Evolutionary conservation across 768 basidiomycete species (phyloP).

Genomic region (Pleurotus salmoneostramineus): DNA sequence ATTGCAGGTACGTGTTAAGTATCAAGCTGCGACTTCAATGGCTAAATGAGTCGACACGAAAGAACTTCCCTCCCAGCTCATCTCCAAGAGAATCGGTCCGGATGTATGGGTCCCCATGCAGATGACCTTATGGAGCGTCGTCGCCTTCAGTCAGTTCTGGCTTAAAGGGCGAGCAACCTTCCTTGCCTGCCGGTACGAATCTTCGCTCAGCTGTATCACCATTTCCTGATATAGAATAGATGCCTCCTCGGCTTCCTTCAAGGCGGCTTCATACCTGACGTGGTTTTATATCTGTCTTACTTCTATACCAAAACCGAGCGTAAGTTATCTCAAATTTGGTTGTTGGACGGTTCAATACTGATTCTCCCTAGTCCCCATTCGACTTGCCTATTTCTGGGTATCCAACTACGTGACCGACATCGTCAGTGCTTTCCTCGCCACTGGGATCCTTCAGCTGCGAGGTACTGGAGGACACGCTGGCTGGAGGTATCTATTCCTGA

Average conservation of each 20-base stretch:
- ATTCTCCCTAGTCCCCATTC: constrained; percentile 44
- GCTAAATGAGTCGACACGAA: background rate
- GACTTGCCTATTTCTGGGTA: constrained; percentile 70
- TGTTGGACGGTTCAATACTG: background rate
- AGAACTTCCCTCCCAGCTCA: constrained; percentile 64
- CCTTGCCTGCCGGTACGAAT: constrained; percentile 42
- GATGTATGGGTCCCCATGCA: constrained; percentile 65
- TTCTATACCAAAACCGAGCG: constrained; percentile 58
- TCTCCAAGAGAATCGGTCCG: constrained; percentile 65
- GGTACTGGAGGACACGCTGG: constrained; percentile 50
- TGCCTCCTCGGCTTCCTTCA: constrained; percentile 56
- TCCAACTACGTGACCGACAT: constrained; percentile 54
- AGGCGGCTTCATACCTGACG: constrained; percentile 63
- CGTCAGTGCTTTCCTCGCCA: constrained; percentile 59
- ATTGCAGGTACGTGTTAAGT: constrained; percentile 28
- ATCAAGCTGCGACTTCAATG: background rate
- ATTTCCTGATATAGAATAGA: constrained; percentile 19
- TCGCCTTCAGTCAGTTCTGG: constrained; percentile 59
- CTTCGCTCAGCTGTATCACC: background rate
- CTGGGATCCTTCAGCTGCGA: constrained; percentile 53
- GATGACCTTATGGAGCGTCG: constrained; percentile 55
- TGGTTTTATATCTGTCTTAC: constrained; percentile 63
- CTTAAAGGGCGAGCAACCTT: constrained; percentile 48
- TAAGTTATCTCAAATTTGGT: constrained; percentile 21
- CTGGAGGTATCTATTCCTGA: constrained; percentile 57